Base-by-base conservation (phyloP, 176 grass and related monocot genomes). In the Ensete glaucum region DNA sequence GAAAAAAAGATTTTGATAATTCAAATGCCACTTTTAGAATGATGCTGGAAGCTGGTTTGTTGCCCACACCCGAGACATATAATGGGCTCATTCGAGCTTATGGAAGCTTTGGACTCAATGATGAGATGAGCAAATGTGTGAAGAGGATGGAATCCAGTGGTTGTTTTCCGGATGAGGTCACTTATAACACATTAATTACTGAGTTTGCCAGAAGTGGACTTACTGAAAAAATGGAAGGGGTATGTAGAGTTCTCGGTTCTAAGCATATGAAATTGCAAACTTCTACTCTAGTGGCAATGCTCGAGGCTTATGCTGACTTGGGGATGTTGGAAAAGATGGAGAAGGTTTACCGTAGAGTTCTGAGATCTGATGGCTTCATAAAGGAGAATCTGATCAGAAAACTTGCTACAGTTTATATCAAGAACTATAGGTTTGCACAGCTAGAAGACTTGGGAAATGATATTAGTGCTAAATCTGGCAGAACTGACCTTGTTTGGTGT, bases 101-200 rank as follows among this genome's bases (percentile, higher is more conserved):
- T 73, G 78, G 78, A 73, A 64, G 34, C 29, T 53, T 62, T 71
- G 57, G 54, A 53, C 56, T 73, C 21, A 73, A 80, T 13, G 68
- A 73, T 64, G 69, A 80, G 26, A 80, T 80, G 78, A 80, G 69
- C 56, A 80, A 80, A 22, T 80, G 78, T n/a, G 48, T 80, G 43
- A 80, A 80, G 57, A 80, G 69, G 23, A 80, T 80, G 69, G 56
- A 64, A 73, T 64, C 43, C 24, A 56, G 50, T 64, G 69, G 78
- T 9, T 80, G 78, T 73, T 80, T 73, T 19, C 68, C 78, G 20
- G 49, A 80, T 73, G 69, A 73, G 57, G 69, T 73, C 52, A 80
- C 78, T 73, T 80, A 80, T 21, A 80, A 80, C 69, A 80, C 29
- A 64, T 22, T 80, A 8, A 64, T 73, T 49, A 73, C 69, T 8